Conservation (phyloP, 768 basidiomycete genomes). For the Hydnum rufescens region DNA sequence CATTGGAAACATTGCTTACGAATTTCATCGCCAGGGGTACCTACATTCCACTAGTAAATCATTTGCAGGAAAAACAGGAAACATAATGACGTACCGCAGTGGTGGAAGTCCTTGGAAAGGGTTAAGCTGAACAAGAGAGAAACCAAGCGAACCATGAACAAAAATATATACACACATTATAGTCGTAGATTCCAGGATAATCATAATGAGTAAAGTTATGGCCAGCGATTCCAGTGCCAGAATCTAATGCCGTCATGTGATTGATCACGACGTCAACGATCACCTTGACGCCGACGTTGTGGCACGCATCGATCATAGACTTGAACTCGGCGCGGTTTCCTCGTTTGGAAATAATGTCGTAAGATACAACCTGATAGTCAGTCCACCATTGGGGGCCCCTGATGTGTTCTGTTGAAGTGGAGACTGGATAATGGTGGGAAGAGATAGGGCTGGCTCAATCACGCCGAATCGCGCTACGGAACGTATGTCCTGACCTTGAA, state of each 20-base stretch:
- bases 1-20: background rate
- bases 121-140: too few relatives aligned
- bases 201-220: constrained; percentile 11
- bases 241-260: constrained; percentile 29
- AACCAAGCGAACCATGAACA: too few relatives aligned
- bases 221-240: constrained; percentile 12
- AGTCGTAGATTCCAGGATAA: constrained; percentile 13
- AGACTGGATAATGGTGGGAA: constrained; percentile 14
- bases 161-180: background rate
- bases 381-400: constrained; percentile 44
- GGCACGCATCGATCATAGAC: constrained; percentile 30
- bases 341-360: constrained; percentile 43
- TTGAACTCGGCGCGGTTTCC: constrained; percentile 34
- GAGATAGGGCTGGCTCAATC: background rate
- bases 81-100: constrained; percentile 25
- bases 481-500: constrained; percentile 44
- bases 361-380: constrained; percentile 44
- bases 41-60: background rate
- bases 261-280: constrained; percentile 41
- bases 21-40: constrained; percentile 2
- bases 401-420: constrained; percentile 40
- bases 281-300: constrained; percentile 35
- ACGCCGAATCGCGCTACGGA: too few relatives aligned
- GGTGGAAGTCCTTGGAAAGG: constrained; percentile 32
- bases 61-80: background rate